Conservation (phyloP, 305 asterid species). For the Nicotiana rustica region DNA sequence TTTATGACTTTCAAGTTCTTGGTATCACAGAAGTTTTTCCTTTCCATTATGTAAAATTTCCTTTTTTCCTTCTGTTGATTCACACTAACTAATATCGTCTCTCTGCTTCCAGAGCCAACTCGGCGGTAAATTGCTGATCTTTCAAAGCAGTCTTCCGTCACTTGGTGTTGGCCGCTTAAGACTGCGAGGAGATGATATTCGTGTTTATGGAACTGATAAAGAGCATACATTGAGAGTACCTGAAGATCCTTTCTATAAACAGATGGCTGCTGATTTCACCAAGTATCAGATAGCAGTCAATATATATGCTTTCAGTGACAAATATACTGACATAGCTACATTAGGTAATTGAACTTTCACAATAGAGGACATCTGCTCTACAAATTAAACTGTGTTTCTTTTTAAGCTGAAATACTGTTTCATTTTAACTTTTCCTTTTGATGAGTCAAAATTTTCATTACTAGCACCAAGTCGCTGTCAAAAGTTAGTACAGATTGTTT, state of each 20-base stretch:
- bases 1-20: constrained; percentile 16
- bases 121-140: constrained; percentile 95
- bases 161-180: constrained; percentile 92
- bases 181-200: constrained; percentile 92
- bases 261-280: constrained; percentile 99
- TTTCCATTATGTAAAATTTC: constrained; percentile 8
- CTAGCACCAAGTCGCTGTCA: constrained; percentile 15
- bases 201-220: constrained; percentile 91
- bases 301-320: constrained; percentile 90
- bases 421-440: background rate
- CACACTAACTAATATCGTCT: constrained; percentile 30
- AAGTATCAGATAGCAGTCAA: constrained; percentile 94
- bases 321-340: constrained; percentile 89
- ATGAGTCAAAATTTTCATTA: background rate
- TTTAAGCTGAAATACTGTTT: background rate
- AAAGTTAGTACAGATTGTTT: background rate
- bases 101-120: constrained; percentile 79
- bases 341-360: constrained; percentile 61
- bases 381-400: constrained; percentile 10
- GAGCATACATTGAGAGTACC: constrained; percentile 84
- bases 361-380: constrained; percentile 14
- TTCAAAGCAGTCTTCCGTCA: constrained; percentile 92
- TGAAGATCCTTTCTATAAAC: constrained; percentile 98
- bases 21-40: constrained; percentile 29
- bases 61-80: constrained; percentile 25